A percentile compares a stretch with the other conserved stretches of the same genome.
These are phyloP conservation scores for Bocquillonia castaneifolia DNA, from an alignment of 441 rosid species.

Conservation along the genomic window DNA sequence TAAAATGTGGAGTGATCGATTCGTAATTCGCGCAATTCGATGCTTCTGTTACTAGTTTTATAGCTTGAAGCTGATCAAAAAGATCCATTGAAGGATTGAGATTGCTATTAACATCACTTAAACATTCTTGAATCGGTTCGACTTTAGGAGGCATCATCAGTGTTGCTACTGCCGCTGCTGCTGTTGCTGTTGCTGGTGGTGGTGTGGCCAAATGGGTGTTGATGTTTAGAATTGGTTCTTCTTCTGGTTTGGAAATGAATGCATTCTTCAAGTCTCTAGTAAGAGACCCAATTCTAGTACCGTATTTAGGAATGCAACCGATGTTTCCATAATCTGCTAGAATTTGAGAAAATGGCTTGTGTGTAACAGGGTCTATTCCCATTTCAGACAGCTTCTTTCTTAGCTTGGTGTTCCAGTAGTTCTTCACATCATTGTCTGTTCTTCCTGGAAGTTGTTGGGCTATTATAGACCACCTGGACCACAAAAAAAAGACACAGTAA, in stretches of 20 bases:
- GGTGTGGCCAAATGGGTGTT: conserved; percentile 19
- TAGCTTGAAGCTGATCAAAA: conserved; percentile 70
- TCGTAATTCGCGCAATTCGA: conserved; percentile 32
- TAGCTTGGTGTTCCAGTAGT: conserved; percentile 91
- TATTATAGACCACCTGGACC: conserved; percentile 74
- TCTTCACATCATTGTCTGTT: conserved; percentile 89
- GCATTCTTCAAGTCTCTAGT: conserved; percentile 39
- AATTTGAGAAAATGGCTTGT: conserved; percentile 86
- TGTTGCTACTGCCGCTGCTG: too few relatives aligned
- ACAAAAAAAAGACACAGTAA: neutral
- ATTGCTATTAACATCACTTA: conserved; percentile 3
- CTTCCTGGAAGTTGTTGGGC: conserved; percentile 94
- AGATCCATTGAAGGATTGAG: conserved; percentile 44
- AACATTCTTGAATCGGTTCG: conserved; percentile 26
- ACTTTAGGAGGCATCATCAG: conserved; percentile 20
- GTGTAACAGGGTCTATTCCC: conserved; percentile 99
- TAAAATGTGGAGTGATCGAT: conserved; percentile 25
- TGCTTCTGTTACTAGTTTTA: conserved; percentile 59
- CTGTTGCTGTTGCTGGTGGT: too few relatives aligned
- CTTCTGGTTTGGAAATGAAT: conserved; percentile 24
- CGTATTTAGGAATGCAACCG: conserved; percentile 23
- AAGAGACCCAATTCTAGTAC: conserved; percentile 35
- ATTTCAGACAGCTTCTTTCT: conserved; percentile 89
- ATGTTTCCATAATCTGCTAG: conserved; percentile 30
- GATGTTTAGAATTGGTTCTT: conserved; percentile 20